These are phyloP conservation scores for Candida gorgasii DNA, from an alignment of 805 yeast genomes.

Conservation along the genomic window DNA sequence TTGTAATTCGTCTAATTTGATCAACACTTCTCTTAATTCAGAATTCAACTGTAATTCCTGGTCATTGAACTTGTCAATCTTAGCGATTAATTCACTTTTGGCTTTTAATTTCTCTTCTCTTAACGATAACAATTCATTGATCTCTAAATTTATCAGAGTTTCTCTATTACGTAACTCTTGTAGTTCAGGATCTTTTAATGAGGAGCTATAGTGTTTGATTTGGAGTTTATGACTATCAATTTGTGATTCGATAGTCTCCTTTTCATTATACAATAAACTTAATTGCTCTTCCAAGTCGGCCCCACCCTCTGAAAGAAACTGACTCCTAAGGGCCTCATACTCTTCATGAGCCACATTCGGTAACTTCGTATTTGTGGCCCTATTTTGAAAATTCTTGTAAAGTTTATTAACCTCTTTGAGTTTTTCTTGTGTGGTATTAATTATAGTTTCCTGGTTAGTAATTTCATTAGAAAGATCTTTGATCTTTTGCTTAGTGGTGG, in stretches of 20 bases:
- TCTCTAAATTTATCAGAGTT: constrained; percentile 27
- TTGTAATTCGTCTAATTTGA: constrained; percentile 67
- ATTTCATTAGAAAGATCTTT: constrained; percentile 53
- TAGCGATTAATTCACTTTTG: constrained; percentile 29
- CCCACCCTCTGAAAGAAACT: constrained; percentile 57
- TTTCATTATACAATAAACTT: constrained; percentile 41
- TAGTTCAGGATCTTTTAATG: constrained; percentile 41
- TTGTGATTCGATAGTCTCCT: constrained; percentile 38
- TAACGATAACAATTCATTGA: constrained; percentile 30
- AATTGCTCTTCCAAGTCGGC: constrained; percentile 56
- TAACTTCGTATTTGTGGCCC: constrained; percentile 17
- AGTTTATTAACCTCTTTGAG: constrained; percentile 41
- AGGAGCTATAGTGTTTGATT: constrained; percentile 36
- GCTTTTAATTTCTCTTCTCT: constrained; percentile 27
- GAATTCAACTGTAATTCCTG: constrained; percentile 65
- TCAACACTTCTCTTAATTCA: constrained; percentile 58
- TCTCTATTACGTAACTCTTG: constrained; percentile 39
- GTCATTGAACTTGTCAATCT: constrained; percentile 36
- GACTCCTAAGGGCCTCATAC: constrained; percentile 58
- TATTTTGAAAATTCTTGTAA: constrained; percentile 32
- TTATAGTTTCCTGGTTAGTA: constrained; percentile 48
- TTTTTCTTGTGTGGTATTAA: constrained; percentile 46
- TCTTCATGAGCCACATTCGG: constrained; percentile 48
- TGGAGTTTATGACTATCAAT: constrained; percentile 28
- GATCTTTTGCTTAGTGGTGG: constrained; percentile 47